Evolutionary conservation across 352 stramenopile genomes (phyloP).

Genomic region (Blastocystis sp.): DNA sequence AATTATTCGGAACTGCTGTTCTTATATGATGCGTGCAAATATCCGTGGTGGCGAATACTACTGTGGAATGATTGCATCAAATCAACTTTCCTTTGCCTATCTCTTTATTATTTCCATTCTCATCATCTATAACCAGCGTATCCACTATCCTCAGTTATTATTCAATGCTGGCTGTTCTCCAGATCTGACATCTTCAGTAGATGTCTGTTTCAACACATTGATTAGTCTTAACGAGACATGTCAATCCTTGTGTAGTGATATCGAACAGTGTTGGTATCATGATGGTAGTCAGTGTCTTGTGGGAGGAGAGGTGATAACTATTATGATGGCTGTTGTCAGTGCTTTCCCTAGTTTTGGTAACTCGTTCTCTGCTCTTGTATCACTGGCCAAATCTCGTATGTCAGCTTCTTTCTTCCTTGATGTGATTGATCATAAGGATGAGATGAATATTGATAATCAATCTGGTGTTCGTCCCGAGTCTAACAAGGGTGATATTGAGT

Average conservation of each 20-base stretch:
- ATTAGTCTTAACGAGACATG: not conserved
- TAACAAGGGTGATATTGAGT: slow-evolving; percentile 70
- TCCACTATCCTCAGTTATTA: not conserved
- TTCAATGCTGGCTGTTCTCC: not conserved
- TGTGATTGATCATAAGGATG: slow-evolving; percentile 43
- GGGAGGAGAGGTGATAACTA: slow-evolving; percentile 76
- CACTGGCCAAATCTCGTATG: slow-evolving; percentile 22
- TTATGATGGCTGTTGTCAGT: slow-evolving; percentile 78
- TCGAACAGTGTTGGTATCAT: slow-evolving; percentile 38
- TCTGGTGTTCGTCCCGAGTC: not conserved
- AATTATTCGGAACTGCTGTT: slow-evolving; percentile 70
- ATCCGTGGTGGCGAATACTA: not conserved
- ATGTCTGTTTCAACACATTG: slow-evolving; percentile 50
- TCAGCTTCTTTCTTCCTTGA: slow-evolving; percentile 17
- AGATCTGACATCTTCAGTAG: not conserved
- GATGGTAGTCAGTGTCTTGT: slow-evolving; percentile 73
- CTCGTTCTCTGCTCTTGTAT: slow-evolving; percentile 64
- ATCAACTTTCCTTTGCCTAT: not conserved
- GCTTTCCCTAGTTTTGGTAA: slow-evolving; percentile 77
- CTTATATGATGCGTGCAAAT: not conserved
- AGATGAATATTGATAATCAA: not conserved
- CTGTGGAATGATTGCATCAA: not conserved
- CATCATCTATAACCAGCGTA: slow-evolving; percentile 48
- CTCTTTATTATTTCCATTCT: slow-evolving; percentile 75
- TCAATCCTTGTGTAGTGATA: not conserved